Evolutionary conservation across 768 basidiomycete genomes (phyloP), one percentile per base, ranked within the genome.

Genomic region (Kwoniella sp.): DNA sequence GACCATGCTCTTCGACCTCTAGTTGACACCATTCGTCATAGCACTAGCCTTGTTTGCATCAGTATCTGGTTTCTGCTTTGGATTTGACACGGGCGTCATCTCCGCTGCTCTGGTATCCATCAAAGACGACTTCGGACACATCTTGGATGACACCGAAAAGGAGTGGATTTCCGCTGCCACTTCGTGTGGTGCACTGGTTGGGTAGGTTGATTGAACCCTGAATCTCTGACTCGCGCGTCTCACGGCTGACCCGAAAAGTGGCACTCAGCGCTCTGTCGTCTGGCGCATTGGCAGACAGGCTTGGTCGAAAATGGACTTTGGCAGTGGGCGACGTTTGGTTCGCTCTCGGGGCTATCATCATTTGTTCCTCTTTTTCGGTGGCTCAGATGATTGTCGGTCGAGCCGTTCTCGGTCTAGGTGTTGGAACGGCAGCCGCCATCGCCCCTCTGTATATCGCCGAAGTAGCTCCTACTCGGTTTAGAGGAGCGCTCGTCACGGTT

Each of bases 221-320:
- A 52, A 33, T 13, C 13, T 5, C 7, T 33, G 13, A 33, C 13
- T 33, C 33, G 5, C 33, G 33, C 33, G 33, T 13, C 33, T 5
- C 33, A 13, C 33, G 33, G 33, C 33, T 33, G 33, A 33, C 33
- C 5, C n/a, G 33, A 13, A 33, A 33, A 6, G 33, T 33, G 33
- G 33, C 33, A 13, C 13, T 7, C 51, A 68, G 68, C 22, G 69
- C 69, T 22, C 55, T 73, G 1, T 22, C 29, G 15, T 65, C 69
- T 8, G 72, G 72, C 30, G 55, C 60, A 44, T 44, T 70, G 27
- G 63, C 67, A 27, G 72, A 73, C 54, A 68, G 56, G 54, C 69
- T 73, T 29, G 72, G 72, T 54, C 60, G 72, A 44, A 73, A 73
- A 69, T 73, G 72, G 72, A 67, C 71, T 21, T 65, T 73, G 12